phyloP scores from a whole-genome alignment of 805 yeast species.

The Kurtzmaniella fragi region DNA sequence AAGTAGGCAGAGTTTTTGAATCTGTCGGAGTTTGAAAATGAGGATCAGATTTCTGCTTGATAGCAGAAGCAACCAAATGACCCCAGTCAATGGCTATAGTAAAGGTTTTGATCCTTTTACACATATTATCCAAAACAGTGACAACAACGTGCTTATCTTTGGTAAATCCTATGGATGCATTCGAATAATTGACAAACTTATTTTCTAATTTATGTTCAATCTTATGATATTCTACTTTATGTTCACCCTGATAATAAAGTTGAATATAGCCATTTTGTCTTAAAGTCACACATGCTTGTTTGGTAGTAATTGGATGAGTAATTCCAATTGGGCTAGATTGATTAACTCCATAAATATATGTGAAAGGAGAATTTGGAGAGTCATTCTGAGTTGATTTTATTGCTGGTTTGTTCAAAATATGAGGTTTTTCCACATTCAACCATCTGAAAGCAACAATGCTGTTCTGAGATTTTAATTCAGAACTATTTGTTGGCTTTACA shows the following conservation, averaged over 20 bases:
- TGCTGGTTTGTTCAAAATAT: slow-evolving; percentile 58
- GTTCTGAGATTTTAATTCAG: slow-evolving; percentile 4
- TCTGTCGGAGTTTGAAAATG: slow-evolving; percentile 47
- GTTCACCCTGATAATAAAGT: slow-evolving; percentile 62
- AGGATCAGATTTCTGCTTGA: slow-evolving; percentile 41
- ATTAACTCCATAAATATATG: slow-evolving; percentile 51
- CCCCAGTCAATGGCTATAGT: slow-evolving; percentile 53
- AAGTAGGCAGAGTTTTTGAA: slow-evolving; percentile 34
- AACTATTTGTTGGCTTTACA: slow-evolving; percentile 9
- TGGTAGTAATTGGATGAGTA: slow-evolving; percentile 61
- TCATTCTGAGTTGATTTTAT: slow-evolving; percentile 15
- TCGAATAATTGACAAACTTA: slow-evolving; percentile 13
- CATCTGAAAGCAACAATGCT: slow-evolving; percentile 53
- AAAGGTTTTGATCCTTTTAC: slow-evolving; percentile 37
- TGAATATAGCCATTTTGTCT: slow-evolving; percentile 58
- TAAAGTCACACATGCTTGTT: slow-evolving; percentile 66
- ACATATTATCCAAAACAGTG: slow-evolving; percentile 33
- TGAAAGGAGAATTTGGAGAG: slow-evolving; percentile 15
- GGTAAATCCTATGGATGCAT: slow-evolving; percentile 50
- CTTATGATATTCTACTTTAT: slow-evolving; percentile 52
- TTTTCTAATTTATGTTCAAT: slow-evolving; percentile 19
- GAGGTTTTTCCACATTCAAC: slow-evolving; percentile 70
- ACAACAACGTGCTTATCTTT: slow-evolving; percentile 43
- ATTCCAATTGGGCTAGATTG: slow-evolving; percentile 59
- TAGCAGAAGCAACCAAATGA: slow-evolving; percentile 42